Evolutionary conservation across 139 green algal genomes (phyloP).

Genomic region (Chlamydomonas sphaeroides): DNA sequence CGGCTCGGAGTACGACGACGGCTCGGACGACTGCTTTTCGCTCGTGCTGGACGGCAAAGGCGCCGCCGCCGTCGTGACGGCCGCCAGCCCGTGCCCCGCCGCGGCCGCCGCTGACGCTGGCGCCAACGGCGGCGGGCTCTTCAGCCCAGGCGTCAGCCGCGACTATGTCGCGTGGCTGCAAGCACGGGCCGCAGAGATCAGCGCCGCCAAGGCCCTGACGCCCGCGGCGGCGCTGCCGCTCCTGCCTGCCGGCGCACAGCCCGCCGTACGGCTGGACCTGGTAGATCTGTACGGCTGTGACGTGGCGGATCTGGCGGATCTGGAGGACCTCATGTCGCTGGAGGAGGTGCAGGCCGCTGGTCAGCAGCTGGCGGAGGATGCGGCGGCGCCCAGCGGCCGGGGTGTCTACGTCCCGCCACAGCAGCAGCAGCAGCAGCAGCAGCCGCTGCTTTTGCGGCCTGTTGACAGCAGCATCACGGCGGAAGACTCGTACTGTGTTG

Average conservation of each 20-base stretch:
- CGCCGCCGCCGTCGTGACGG: too few relatives aligned
- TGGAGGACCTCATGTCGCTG: conserved; percentile 28
- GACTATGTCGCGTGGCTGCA: too few relatives aligned
- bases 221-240: neutral
- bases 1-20: neutral
- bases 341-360: conserved; percentile 3
- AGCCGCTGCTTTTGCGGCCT: neutral
- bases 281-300: neutral
- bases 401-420: too few relatives aligned
- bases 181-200: too few relatives aligned
- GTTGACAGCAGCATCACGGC: neutral
- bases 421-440: neutral
- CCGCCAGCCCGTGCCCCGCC: too few relatives aligned
- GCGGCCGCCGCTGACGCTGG: too few relatives aligned
- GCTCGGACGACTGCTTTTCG: conserved; percentile 26
- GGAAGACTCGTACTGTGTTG: neutral
- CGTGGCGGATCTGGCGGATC: conserved; percentile 20
- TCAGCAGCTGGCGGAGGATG: neutral
- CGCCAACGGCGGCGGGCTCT: too few relatives aligned
- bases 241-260: neutral
- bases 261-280: neutral
- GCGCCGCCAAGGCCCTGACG: neutral
- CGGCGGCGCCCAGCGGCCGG: neutral
- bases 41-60: neutral
- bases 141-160: too few relatives aligned